These are phyloP conservation scores for Colletotrichum salicis DNA, from an alignment of 2,329 filamentous ascomycete species.

Conservation along the genomic window DNA sequence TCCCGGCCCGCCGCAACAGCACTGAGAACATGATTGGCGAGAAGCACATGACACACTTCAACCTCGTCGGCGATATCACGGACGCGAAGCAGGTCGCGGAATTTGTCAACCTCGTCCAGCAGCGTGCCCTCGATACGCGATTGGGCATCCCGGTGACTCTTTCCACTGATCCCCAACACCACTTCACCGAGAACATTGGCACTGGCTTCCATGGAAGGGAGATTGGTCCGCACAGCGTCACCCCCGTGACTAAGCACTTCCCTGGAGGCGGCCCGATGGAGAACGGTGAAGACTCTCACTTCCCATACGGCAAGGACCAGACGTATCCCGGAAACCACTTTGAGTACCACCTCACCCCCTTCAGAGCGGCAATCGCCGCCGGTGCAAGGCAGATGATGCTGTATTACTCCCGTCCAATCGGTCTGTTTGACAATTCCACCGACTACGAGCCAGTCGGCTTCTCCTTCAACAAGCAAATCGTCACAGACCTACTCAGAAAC, in stretches of 20 bases:
- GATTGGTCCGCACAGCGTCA: constrained; percentile 56
- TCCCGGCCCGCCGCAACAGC: constrained; percentile 34
- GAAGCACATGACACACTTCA: constrained; percentile 57
- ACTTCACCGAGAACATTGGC: constrained; percentile 55
- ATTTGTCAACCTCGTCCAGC: constrained; percentile 56
- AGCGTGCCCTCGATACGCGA: constrained; percentile 53
- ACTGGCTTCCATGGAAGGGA: constrained; percentile 58
- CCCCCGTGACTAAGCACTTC: constrained; percentile 64
- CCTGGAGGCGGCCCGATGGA: constrained; percentile 61
- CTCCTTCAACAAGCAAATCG: constrained; percentile 61
- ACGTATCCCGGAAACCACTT: constrained; percentile 62
- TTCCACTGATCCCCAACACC: constrained; percentile 59
- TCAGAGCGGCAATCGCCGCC: constrained; percentile 60
- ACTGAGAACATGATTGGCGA: constrained; percentile 47
- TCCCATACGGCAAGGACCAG: constrained; percentile 61
- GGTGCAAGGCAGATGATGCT: constrained; percentile 64
- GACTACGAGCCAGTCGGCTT: constrained; percentile 60
- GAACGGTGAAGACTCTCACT: constrained; percentile 63
- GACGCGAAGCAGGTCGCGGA: constrained; percentile 48
- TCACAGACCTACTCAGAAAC: constrained; percentile 58
- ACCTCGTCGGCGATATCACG: constrained; percentile 54
- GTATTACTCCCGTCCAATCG: constrained; percentile 60
- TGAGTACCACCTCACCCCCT: constrained; percentile 61
- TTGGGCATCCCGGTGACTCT: constrained; percentile 61
- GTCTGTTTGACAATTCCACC: constrained; percentile 40